phyloP scores from a whole-genome alignment of 2,329 filamentous ascomycete species.

The Fusarium nodosum region DNA sequence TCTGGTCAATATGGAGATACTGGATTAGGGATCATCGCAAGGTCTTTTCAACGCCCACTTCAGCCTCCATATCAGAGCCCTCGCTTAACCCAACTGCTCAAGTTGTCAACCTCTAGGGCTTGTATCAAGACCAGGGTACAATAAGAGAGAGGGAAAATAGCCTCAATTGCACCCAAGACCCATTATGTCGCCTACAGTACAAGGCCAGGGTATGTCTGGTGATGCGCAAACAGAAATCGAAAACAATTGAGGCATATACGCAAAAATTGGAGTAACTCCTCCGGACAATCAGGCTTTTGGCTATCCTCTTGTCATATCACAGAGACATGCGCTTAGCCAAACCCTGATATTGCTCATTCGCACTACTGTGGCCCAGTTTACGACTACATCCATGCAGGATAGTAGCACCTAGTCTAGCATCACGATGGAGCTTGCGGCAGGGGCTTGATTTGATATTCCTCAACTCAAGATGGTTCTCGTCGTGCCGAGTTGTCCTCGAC shows the following conservation, averaged over 20 bases:
- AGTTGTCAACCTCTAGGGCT: not conserved
- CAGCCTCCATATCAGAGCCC: conserved; percentile 8
- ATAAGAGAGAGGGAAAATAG: conserved; percentile 10
- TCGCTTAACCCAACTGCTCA: not conserved
- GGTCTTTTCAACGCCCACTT: conserved; percentile 19
- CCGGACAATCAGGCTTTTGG: conserved; percentile 11
- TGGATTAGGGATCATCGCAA: conserved; percentile 14
- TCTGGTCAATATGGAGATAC: conserved; percentile 10
- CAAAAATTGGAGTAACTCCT: conserved; percentile 31
- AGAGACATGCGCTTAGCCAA: conserved; percentile 37
- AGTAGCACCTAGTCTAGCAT: conserved; percentile 23
- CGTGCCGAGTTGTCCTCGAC: conserved; percentile 13
- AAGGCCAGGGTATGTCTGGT: conserved; percentile 28
- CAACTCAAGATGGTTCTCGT: conserved; percentile 27
- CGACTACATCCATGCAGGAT: conserved; percentile 41
- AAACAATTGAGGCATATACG: conserved; percentile 33
- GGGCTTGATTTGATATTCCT: conserved; percentile 9
- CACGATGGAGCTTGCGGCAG: conserved; percentile 26
- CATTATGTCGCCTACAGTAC: conserved; percentile 23
- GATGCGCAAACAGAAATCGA: conserved; percentile 30
- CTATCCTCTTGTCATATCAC: conserved; percentile 37
- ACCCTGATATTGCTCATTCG: conserved; percentile 38
- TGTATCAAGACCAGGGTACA: conserved; percentile 10
- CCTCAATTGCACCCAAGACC: conserved; percentile 14
- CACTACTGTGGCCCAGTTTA: conserved; percentile 38